Conservation (phyloP, 2,329 filamentous ascomycete species). For the Lachnellula subtilissima region DNA sequence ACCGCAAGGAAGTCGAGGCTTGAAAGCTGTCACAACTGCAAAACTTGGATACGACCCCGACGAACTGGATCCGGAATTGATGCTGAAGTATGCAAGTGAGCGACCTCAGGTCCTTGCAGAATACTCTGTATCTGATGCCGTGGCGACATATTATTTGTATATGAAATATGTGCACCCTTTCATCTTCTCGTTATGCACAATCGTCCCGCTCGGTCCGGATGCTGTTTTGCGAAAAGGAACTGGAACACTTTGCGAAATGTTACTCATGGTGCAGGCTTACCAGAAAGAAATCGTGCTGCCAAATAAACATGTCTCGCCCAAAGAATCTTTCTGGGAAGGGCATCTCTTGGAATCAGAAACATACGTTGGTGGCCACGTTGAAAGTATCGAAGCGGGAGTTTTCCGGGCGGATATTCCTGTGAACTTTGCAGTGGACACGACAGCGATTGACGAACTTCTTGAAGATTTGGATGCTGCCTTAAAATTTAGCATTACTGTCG, state of each 20-base stretch:
- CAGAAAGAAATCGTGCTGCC: slow-evolving; percentile 86
- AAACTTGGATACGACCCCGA: slow-evolving; percentile 98
- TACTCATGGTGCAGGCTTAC: slow-evolving; percentile 98
- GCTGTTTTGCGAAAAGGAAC: slow-evolving; percentile 93
- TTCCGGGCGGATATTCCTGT: slow-evolving; percentile 94
- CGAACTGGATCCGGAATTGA: slow-evolving; percentile 93
- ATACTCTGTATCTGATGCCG: slow-evolving; percentile 97
- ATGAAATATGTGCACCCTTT: slow-evolving; percentile 99
- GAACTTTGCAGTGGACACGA: slow-evolving; percentile 85
- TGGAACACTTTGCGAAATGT: slow-evolving; percentile 97
- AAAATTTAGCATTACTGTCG: slow-evolving; percentile 78
- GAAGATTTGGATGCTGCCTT: slow-evolving; percentile 82
- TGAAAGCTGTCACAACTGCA: slow-evolving; percentile 96
- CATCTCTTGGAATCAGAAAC: slow-evolving; percentile 96
- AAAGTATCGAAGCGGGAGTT: slow-evolving; percentile 97
- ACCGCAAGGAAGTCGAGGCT: slow-evolving; percentile 90
- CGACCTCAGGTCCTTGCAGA: slow-evolving; percentile 91
- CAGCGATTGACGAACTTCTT: slow-evolving; percentile 84
- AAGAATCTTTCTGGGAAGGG: slow-evolving; percentile 93
- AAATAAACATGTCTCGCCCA: slow-evolving; percentile 89
- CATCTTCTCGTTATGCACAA: slow-evolving; percentile 97
- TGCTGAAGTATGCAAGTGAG: slow-evolving; percentile 89
- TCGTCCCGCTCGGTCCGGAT: slow-evolving; percentile 87
- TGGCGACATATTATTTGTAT: slow-evolving; percentile 97
- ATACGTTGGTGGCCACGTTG: slow-evolving; percentile 96